Evolutionary conservation across 192 early-diverging fungal species (phyloP), one percentile per base, ranked within the genome.

Genomic region (Podila epicladia): DNA sequence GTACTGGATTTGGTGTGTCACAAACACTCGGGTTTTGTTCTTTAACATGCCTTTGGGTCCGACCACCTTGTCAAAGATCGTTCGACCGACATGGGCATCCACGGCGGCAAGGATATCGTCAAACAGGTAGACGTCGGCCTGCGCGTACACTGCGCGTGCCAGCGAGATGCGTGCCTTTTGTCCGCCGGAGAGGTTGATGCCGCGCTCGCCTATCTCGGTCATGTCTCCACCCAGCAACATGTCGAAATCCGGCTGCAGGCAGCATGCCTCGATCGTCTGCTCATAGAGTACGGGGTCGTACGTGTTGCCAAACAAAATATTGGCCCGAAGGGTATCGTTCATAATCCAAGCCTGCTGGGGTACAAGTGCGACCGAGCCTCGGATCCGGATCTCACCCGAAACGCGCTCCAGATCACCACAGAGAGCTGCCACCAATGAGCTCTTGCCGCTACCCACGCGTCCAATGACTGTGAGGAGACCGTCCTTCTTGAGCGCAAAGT

Each of bases 321-420:
- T 98, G 45, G 97, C 93, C 33, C 93, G 85, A 33, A 98, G 62
- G 6, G 93, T 95, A 6, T 91, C 91, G 70, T 99, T 99, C 92
- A 96, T 93, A 53, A 99, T 94, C 96, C 96, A 99, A 7, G 97
- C 88, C 65, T 84, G 91, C 87, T 69, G 65, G 12, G 65, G 65
- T 1, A 67, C 93, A 82, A 93, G 93, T 7, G 93, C 93, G 28
- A 93, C 82, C 9, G 82, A 73, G 22, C 85, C 87, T 26, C 90
- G 84, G 7, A 97, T 68, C 9, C 64, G 72, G 11, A 95, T 92
- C 19, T 86, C 74, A 48, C 93, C 95, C 11, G 33, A 32, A 11
- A 84, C 53, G 50, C 84, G 86, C 66, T 91, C 88, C 94, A 96
- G 95, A 82, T 98, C 97, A 32, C 95, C 95, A n/a, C 97, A 83